Base-by-base conservation (phyloP, 257 asterid genomes). In the Rauvolfia tetraphylla region DNA sequence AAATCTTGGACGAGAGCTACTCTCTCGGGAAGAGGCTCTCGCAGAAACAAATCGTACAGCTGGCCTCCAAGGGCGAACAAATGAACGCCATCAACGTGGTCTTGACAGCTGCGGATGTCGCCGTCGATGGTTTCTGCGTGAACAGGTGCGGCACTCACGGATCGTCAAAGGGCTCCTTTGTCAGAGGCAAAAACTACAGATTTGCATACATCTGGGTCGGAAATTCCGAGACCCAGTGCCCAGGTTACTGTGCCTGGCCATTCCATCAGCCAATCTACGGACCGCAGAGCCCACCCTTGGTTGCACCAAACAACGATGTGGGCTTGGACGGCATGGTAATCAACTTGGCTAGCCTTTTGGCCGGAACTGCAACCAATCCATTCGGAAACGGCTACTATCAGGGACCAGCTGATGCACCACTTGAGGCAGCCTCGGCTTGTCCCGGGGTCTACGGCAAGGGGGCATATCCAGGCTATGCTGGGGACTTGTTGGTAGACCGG, bases 121-220 rank as follows among this genome's bases (percentile, higher is more conserved):
- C 86, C n/a, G 92, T 87, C 23, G 85, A 75, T n/a, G 92, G 96
- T 2, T 89, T 90, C 82, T 87, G 96, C 27, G 69, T 84, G 23
- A 87, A 81, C 82, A 76, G 92, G 0, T 89, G 96, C 79, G 96
- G 96, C 10, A 74, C 90, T 12, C 96, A 90, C 76, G 92, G 93
- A 1, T 76, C 86, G 22, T 81, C 89, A 33, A 83, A 82, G 18
- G 79, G 76, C 22, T 27, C 77, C 0, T 0, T 41, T 10, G 78
- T 77, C 0, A 79, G 78, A 5, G 91, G 90, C 0, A 88, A 84
- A 49, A 84, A 72, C 46, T 23, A 81, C 74, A 84, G 80, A 59
- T 90, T 90, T 69, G 96, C 93, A 10, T 90, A 88, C 84, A 82
- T 90, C 29, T 90, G 96, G 96, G 93, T 90, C 0, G 96, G 96